phyloP scores from a whole-genome alignment of 2,329 filamentous ascomycete genomes.

The Albifimbria verrucaria region DNA sequence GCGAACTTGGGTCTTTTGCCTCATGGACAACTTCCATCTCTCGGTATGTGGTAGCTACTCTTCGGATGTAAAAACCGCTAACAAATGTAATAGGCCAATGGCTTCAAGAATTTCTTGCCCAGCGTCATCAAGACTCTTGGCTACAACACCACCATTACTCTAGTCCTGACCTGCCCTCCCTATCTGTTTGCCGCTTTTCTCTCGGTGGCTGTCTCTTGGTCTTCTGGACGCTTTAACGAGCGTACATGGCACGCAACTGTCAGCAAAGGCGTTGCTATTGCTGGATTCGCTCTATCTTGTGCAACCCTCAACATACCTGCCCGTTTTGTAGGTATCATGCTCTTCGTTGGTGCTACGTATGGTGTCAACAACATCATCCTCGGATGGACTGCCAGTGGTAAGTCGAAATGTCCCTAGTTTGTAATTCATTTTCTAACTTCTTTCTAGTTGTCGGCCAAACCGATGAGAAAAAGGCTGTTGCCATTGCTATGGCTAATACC shows the following conservation, averaged over 20 bases:
- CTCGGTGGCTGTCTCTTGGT: conserved; percentile 23
- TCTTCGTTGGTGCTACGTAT: conserved; percentile 34
- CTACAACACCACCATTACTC: conserved; percentile 43
- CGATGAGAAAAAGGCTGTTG: conserved; percentile 43
- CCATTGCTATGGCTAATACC: conserved; percentile 27
- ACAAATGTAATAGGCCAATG: conserved; percentile 15
- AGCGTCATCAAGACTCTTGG: conserved; percentile 43
- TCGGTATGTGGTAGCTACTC: neutral
- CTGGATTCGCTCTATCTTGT: conserved; percentile 15
- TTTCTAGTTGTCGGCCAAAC: conserved; percentile 36
- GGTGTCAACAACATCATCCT: conserved; percentile 42
- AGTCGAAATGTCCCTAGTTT: neutral
- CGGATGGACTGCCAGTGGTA: conserved; percentile 33
- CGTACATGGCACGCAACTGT: conserved; percentile 44
- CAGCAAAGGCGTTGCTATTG: conserved; percentile 35
- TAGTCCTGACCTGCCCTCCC: conserved; percentile 48
- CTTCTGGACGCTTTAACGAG: conserved; percentile 43
- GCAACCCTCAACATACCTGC: conserved; percentile 18
- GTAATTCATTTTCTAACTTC: neutral
- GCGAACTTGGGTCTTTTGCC: conserved; percentile 12
- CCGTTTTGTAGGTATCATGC: conserved; percentile 27
- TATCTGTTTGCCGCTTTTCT: conserved; percentile 38
- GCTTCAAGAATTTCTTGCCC: conserved; percentile 28
- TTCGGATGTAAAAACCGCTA: conserved; percentile 1
- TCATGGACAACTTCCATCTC: conserved; percentile 19